These are phyloP conservation scores for Russula sp. DNA, from an alignment of 768 basidiomycete genomes.

Conservation along the genomic window DNA sequence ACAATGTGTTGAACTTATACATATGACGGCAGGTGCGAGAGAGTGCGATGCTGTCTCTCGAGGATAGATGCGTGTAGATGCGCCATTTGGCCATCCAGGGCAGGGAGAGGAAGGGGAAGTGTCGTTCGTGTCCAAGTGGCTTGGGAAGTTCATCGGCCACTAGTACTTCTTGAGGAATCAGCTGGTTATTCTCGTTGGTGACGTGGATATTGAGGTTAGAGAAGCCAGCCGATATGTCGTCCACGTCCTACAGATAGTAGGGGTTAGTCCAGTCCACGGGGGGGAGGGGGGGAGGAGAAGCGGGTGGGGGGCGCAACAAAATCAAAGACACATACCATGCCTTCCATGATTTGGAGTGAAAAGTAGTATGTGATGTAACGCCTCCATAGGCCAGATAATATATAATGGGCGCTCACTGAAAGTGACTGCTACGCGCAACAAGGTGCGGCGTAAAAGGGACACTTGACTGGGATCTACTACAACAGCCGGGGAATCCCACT, in stretches of 20 bases:
- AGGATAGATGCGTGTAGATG: background rate
- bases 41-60: constrained; percentile 12
- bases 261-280: background rate
- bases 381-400: background rate
- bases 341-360: background rate
- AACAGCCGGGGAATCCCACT: background rate
- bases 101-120: constrained; percentile 1
- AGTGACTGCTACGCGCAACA: background rate
- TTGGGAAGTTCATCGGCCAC: background rate
- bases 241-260: background rate
- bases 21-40: constrained; percentile 14
- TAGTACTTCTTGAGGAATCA: background rate
- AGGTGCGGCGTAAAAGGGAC: background rate
- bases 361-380: background rate
- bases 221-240: background rate
- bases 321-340: constrained; percentile 3
- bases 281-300: background rate
- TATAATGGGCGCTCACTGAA: constrained; percentile 5
- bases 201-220: constrained; percentile 1
- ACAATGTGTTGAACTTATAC: constrained; percentile 8
- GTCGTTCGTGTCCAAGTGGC: background rate
- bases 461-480: background rate
- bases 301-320: too few species aligned
- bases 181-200: background rate
- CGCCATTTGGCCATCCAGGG: constrained; percentile 7